Conservation (phyloP, 371 early-diverging fungal genomes). For the Mucor irregularis region DNA sequence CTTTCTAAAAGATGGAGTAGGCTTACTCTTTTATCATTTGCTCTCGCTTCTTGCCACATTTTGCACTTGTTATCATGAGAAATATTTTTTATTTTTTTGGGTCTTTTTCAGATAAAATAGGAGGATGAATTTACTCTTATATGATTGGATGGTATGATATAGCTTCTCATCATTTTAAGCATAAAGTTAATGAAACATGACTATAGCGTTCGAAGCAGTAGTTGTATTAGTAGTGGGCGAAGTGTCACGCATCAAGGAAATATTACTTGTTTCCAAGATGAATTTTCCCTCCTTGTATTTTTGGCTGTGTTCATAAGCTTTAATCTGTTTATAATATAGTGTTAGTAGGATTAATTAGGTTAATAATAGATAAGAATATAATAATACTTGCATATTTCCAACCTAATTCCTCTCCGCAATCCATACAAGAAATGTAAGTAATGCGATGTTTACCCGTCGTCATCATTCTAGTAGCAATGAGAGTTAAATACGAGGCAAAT, state of each 20-base stretch:
- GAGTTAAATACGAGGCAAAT: too few species aligned
- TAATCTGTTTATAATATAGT: slow-evolving; percentile 29
- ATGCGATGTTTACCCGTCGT: slow-evolving; percentile 73
- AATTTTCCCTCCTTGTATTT: slow-evolving; percentile 78
- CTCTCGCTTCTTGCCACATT: slow-evolving; percentile 51
- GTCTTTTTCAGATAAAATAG: too few species aligned
- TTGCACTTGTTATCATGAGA: too few species aligned
- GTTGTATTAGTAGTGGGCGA: too few species aligned
- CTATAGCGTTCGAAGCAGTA: too few species aligned
- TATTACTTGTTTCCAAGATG: slow-evolving; percentile 48
- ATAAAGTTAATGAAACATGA: too few species aligned
- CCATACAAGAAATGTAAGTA: slow-evolving; percentile 60
- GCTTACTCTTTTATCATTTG: slow-evolving; percentile 47
- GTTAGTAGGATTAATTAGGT: neutral
- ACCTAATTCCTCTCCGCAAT: slow-evolving; percentile 63
- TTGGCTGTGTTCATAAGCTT: slow-evolving; percentile 61
- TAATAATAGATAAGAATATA: neutral
- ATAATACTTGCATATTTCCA: slow-evolving; percentile 67
- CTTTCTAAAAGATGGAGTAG: neutral
- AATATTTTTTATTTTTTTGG: too few species aligned
- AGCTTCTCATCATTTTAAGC: too few species aligned
- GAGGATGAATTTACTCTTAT: too few species aligned
- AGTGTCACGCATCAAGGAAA: neutral
- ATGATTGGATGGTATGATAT: too few species aligned
- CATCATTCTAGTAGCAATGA: slow-evolving; percentile 63